phyloP scores from a whole-genome alignment of 176 grass and related monocot species.

The barley (Hordeum vulgare) region MorexV3_pseudomolecules_assembly NC_058518.1:102623097-102623596 shows the following conservation, averaged over 20 bases:
- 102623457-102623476: background rate
- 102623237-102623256: background rate
- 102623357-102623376: background rate
- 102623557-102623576: background rate
- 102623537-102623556: background rate
- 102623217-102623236: background rate
- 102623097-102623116: slow-evolving; percentile 85
- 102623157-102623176: background rate
- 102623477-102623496: background rate
- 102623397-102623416: slow-evolving; percentile 1
- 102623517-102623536: background rate
- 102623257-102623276: background rate
- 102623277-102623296: background rate
- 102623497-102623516: background rate
- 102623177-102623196: background rate
- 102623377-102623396: background rate
- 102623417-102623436: background rate
- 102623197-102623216: background rate
- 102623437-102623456: background rate
- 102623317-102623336: background rate
- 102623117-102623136: slow-evolving; percentile 61
- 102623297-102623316: background rate
- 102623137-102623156: slow-evolving; percentile 26
- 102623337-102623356: background rate
- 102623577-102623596: slow-evolving; percentile 49